Evolutionary conservation across 2,329 filamentous ascomycete genomes (phyloP).

Genomic region (Microdochium bolleyi): DNA sequence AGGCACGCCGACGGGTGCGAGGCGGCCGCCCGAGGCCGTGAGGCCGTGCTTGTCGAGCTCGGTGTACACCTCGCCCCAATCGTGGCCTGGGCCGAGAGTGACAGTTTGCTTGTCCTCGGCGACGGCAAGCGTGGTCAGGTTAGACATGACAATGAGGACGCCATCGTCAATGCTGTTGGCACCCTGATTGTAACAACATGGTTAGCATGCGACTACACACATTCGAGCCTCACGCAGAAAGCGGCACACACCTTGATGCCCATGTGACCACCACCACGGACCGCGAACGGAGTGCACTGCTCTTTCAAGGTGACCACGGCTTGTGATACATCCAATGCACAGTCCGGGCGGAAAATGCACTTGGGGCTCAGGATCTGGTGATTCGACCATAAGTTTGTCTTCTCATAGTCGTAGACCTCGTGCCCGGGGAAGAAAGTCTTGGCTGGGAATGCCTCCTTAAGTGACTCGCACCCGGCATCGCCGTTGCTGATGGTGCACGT

Average conservation of each 20-base stretch:
- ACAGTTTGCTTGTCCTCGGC: slow-evolving; percentile 13
- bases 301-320: slow-evolving; percentile 12
- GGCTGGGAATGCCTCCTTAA: slow-evolving; percentile 5
- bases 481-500: background rate
- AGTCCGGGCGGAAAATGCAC: slow-evolving; percentile 23
- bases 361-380: slow-evolving; percentile 21
- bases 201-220: slow-evolving; percentile 3
- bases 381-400: slow-evolving; percentile 24
- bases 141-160: slow-evolving; percentile 2
- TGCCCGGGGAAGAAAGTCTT: slow-evolving; percentile 13
- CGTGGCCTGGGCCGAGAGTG: slow-evolving; percentile 3
- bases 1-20: slow-evolving; percentile 27
- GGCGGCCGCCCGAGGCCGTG: slow-evolving; percentile 27
- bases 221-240: background rate
- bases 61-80: slow-evolving; percentile 6
- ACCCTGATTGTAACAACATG: background rate
- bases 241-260: slow-evolving; percentile 12
- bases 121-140: slow-evolving; percentile 9
- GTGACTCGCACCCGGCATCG: slow-evolving; percentile 1
- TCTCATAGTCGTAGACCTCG: slow-evolving; percentile 20
- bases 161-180: slow-evolving; percentile 3
- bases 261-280: slow-evolving; percentile 24
- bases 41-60: slow-evolving; percentile 14
- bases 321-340: slow-evolving; percentile 13
- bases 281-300: slow-evolving; percentile 17